Base-by-base conservation (phyloP, 306 rosid species). In the Dalbergia oliveri region DNA sequence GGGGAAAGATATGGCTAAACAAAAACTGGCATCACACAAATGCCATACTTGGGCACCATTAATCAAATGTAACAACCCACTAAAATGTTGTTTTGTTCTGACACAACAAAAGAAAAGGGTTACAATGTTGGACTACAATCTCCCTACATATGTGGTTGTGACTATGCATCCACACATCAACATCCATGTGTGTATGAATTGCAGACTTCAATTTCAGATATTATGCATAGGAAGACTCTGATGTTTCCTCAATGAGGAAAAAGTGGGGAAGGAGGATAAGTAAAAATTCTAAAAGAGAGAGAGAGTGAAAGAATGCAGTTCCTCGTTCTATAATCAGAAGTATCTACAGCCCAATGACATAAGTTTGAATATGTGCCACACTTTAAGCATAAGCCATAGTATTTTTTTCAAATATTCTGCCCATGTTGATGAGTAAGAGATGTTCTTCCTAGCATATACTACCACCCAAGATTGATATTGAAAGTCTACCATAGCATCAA, bases 51-150 rank as follows among this genome's bases (percentile, higher is more conserved):
- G 66, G 67, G 76, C 76, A 68, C 58, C 34, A 18, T 69, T 10
- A 72, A 63, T 81, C 59, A 76, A 78, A 80, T 53, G 43, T 26
- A 66, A 62, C 57, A 60, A 37, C 53, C 44, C 58, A 77, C 47
- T 16, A 19, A 44, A 14, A 26, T 13, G 8, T 33, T 63, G 6
- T 44, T 15, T 72, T 61, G 23, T 6, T 72, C 33, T 69, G 37
- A 66, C 15, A 74, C 56, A 80, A 49, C 45, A 63, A 50, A 44
- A 57, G 26, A 71, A 16, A 14, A 51, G 74, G 66, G 44, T 47
- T 8, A 66, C 45, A 50, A 64, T 69, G 39, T 37, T 9, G 60
- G 53, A 72, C 70, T 19, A 23, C 66, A 64, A 70, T 56, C 72
- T 63, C 72, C 62, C 64, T 47, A 47, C 11, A 44, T 44, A 8